These are phyloP conservation scores for Starmerella kuoi DNA, from an alignment of 805 yeast genomes.

Conservation along the genomic window DNA sequence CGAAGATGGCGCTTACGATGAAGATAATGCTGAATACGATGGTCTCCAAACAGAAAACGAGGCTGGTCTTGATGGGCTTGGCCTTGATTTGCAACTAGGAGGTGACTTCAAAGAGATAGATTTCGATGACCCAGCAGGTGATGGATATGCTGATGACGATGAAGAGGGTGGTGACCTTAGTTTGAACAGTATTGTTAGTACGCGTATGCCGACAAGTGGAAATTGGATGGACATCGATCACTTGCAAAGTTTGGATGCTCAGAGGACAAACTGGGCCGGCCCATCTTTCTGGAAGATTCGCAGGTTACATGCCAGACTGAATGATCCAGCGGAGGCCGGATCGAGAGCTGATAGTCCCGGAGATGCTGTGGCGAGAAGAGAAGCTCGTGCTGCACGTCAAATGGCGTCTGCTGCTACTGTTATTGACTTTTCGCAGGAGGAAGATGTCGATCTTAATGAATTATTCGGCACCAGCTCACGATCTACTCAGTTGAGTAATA, in stretches of 20 bases:
- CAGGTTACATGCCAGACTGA: conserved; percentile 33
- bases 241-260: conserved; percentile 32
- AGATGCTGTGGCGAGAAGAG: neutral
- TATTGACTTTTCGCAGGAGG: conserved; percentile 34
- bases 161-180: conserved; percentile 1
- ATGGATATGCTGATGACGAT: conserved; percentile 1
- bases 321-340: neutral
- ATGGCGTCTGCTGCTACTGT: conserved; percentile 25
- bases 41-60: neutral
- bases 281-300: conserved; percentile 85
- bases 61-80: neutral
- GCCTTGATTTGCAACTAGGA: neutral
- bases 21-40: conserved; percentile 4
- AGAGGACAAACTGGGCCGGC: conserved; percentile 75
- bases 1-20: conserved; percentile 1
- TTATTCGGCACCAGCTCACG: conserved; percentile 23
- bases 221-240: conserved; percentile 16
- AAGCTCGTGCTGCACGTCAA: neutral
- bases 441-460: conserved; percentile 2
- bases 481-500: conserved; percentile 31
- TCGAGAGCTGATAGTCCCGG: neutral
- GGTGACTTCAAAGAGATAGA: conserved; percentile 23
- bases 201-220: conserved; percentile 15
- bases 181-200: conserved; percentile 8
- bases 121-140: conserved; percentile 7